Percentiles rank a stretch among this genome's conserved stretches.
These are phyloP conservation scores for Wallemia hederae DNA, from an alignment of 1,284 basidiomycete species.

Conservation along the genomic window DNA sequence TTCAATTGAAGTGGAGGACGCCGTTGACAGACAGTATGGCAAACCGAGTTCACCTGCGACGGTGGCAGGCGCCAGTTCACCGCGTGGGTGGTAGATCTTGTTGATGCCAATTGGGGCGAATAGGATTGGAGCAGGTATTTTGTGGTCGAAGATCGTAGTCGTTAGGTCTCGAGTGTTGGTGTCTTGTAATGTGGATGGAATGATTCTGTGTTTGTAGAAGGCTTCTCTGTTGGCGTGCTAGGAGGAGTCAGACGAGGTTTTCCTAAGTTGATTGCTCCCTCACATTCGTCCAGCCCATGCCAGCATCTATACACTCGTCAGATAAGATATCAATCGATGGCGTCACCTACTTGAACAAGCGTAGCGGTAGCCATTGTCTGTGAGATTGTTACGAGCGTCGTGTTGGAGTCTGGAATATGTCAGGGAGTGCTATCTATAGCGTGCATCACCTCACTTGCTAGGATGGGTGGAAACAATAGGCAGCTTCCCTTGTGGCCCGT, in stretches of 20 bases:
- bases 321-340: neutral
- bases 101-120: conserved; percentile 48
- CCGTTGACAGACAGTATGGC: conserved; percentile 41
- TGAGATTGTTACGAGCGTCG: conserved; percentile 24
- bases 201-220: conserved; percentile 7
- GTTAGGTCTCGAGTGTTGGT: conserved; percentile 31
- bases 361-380: conserved; percentile 25
- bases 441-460: neutral
- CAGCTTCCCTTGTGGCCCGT: conserved; percentile 13
- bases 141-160: conserved; percentile 32
- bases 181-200: conserved; percentile 47
- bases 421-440: neutral
- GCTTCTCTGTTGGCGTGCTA: conserved; percentile 22
- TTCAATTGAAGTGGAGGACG: conserved; percentile 37
- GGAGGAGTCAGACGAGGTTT: no score
- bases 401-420: conserved; percentile 18
- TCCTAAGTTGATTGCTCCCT: no score
- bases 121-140: conserved; percentile 30
- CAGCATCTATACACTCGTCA: conserved; percentile 17
- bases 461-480: conserved; percentile 1
- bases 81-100: conserved; percentile 33
- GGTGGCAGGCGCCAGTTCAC: conserved; percentile 34
- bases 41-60: conserved; percentile 34
- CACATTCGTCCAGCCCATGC: conserved; percentile 25
- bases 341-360: conserved; percentile 20